These are phyloP conservation scores for Thoreauomyces humboldtii DNA, from an alignment of 192 early-diverging fungal genomes.

Conservation along the genomic window DNA sequence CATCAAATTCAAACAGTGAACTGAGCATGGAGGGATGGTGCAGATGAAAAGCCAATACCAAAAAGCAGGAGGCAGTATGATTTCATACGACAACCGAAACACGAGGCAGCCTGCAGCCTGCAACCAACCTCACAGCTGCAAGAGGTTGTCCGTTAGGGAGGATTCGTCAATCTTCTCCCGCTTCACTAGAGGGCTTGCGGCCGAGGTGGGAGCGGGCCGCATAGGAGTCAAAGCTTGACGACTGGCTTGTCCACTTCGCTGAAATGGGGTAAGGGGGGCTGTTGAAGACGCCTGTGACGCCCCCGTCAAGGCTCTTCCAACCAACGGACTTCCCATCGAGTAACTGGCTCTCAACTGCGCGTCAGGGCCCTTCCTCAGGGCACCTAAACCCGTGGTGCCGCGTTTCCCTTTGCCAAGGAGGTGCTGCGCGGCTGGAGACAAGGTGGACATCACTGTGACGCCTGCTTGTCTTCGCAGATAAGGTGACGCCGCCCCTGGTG, in stretches of 20 bases:
- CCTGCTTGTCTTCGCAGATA: not conserved
- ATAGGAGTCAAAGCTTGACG: not conserved
- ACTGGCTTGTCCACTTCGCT: not conserved
- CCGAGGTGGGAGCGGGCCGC: too few species aligned
- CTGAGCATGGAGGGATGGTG: too few species aligned
- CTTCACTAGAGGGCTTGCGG: too few species aligned
- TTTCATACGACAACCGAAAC: too few species aligned
- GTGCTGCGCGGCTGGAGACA: conserved; percentile 6
- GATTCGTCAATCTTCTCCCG: not conserved
- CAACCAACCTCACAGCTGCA: conserved; percentile 4
- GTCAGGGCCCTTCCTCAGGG: not conserved
- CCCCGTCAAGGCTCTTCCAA: too few species aligned
- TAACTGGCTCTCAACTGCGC: conserved; percentile 9
- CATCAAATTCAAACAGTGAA: too few species aligned
- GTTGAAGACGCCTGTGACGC: not conserved
- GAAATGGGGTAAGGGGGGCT: not conserved
- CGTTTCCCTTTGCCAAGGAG: not conserved
- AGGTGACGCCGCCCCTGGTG: not conserved
- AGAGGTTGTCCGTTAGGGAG: conserved; percentile 13
- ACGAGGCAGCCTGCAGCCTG: too few species aligned
- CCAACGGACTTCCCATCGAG: not conserved
- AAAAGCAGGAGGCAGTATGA: too few species aligned
- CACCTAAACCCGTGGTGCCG: not conserved
- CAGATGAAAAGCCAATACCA: too few species aligned
- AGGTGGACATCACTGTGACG: too few species aligned